These are phyloP conservation scores for Aureobasidium sp. DNA, from an alignment of 2,329 filamentous ascomycete genomes.

Conservation along the genomic window DNA sequence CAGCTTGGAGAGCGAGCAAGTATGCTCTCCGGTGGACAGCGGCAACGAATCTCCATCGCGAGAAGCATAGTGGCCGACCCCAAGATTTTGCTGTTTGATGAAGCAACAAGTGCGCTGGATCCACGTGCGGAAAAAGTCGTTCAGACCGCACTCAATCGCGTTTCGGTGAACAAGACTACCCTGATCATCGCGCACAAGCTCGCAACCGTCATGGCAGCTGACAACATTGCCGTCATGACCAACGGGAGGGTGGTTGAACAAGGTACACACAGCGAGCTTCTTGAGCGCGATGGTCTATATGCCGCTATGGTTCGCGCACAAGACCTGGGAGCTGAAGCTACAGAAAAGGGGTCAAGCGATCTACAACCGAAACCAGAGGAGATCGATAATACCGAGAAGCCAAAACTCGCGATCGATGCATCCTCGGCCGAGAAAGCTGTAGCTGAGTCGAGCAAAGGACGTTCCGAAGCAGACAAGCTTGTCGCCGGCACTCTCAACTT, in stretches of 20 bases:
- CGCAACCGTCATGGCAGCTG: conserved; percentile 34
- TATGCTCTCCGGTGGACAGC: conserved; percentile 27
- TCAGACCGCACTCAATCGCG: conserved; percentile 25
- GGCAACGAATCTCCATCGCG: conserved; percentile 29
- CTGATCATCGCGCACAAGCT: conserved; percentile 37
- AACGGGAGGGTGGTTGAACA: conserved; percentile 36
- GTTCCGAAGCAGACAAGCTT: conserved; percentile 6
- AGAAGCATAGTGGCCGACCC: conserved; percentile 29
- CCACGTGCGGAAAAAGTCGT: conserved; percentile 26
- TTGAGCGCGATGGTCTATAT: conserved; percentile 31
- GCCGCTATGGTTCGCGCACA: conserved; percentile 38
- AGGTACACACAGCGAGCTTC: conserved; percentile 33
- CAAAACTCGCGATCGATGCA: neutral
- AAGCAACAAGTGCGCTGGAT: conserved; percentile 31
- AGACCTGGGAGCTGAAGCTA: conserved; percentile 29
- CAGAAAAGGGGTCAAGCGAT: neutral
- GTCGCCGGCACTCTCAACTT: conserved; percentile 22
- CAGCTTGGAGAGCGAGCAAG: conserved; percentile 26
- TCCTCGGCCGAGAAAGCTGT: neutral
- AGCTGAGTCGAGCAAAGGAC: too few species aligned
- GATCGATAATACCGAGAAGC: neutral
- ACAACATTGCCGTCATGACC: conserved; percentile 39
- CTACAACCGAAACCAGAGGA: neutral
- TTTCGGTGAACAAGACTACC: conserved; percentile 26
- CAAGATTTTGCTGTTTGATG: conserved; percentile 27